Percentiles rank a stretch among this genome's conserved stretches.
Evolutionary conservation across 2,329 filamentous ascomycete genomes (phyloP).

Genomic region (Cercospora brassicicola): DNA sequence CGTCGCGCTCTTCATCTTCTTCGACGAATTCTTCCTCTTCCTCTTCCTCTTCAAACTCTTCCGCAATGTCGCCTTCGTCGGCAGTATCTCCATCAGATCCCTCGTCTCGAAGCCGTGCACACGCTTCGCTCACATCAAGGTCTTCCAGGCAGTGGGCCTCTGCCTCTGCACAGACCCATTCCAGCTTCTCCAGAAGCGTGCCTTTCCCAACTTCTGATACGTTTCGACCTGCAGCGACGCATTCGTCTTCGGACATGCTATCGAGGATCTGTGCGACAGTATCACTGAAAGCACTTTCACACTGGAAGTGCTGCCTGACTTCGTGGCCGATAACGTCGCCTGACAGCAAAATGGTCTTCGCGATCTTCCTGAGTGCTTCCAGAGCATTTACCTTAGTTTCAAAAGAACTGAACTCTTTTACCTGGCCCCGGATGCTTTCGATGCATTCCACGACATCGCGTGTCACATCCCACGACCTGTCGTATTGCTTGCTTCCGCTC

Average conservation of each 20-base stretch:
- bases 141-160: neutral
- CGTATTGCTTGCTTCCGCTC: conserved; percentile 13
- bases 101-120: neutral
- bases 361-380: conserved; percentile 15
- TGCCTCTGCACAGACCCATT: conserved; percentile 7
- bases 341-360: conserved; percentile 12
- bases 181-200: conserved; percentile 12
- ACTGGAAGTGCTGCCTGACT: conserved; percentile 10
- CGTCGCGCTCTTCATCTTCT: neutral
- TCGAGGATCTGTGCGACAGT: neutral
- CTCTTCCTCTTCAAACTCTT: neutral
- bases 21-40: neutral
- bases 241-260: conserved; percentile 2
- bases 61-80: too few relatives aligned
- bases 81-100: neutral
- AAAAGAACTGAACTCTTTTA: neutral
- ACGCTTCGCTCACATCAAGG: neutral
- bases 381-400: conserved; percentile 13
- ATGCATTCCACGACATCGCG: conserved; percentile 12
- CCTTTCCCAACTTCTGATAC: conserved; percentile 11
- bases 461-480: neutral
- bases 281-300: neutral
- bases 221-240: conserved; percentile 4
- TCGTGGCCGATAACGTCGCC: conserved; percentile 8
- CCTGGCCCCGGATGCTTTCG: neutral